Percentiles rank a stretch among this genome's conserved stretches.
Conservation (phyloP, 1,284 basidiomycete genomes). For the Austroboletus olivaceoglutinosus region DNA sequence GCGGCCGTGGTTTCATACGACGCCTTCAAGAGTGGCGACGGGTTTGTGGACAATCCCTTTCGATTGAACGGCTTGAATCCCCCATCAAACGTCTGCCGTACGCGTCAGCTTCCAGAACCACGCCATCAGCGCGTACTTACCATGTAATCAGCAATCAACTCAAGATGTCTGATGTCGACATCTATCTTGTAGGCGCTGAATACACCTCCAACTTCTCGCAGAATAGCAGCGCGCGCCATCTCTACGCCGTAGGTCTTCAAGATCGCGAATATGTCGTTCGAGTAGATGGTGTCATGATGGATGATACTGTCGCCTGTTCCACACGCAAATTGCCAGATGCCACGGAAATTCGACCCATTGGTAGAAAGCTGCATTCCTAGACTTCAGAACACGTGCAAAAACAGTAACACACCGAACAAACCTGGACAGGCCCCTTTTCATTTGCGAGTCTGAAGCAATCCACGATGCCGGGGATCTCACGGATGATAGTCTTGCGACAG, state of each 20-base stretch:
- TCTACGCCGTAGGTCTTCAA: slow-evolving; percentile 95
- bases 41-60: slow-evolving; percentile 87
- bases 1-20: slow-evolving; percentile 97
- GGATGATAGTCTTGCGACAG: slow-evolving; percentile 80
- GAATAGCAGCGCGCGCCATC: slow-evolving; percentile 91
- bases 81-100: slow-evolving; percentile 86
- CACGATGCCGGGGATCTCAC: slow-evolving; percentile 84
- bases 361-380: slow-evolving; percentile 59
- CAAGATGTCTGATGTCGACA: slow-evolving; percentile 92
- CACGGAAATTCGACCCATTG: slow-evolving; percentile 90
- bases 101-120: slow-evolving; percentile 3
- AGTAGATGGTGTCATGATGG: slow-evolving; percentile 82
- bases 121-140: slow-evolving; percentile 43
- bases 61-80: slow-evolving; percentile 98
- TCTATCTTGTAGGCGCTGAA: slow-evolving; percentile 98
- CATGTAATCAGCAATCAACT: slow-evolving; percentile 99
- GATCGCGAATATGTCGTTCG: slow-evolving; percentile 95
- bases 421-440: slow-evolving; percentile 55
- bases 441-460: slow-evolving; percentile 68
- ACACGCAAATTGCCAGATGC: slow-evolving; percentile 86
- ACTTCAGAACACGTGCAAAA: slow-evolving; percentile 1
- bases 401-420: slow-evolving; percentile 30
- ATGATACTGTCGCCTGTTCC: slow-evolving; percentile 65
- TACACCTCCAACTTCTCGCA: slow-evolving; percentile 87
- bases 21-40: slow-evolving; percentile 93